Evolutionary conservation across 306 rosid genomes (phyloP).

Genomic region (Corylus avellana): DNA sequence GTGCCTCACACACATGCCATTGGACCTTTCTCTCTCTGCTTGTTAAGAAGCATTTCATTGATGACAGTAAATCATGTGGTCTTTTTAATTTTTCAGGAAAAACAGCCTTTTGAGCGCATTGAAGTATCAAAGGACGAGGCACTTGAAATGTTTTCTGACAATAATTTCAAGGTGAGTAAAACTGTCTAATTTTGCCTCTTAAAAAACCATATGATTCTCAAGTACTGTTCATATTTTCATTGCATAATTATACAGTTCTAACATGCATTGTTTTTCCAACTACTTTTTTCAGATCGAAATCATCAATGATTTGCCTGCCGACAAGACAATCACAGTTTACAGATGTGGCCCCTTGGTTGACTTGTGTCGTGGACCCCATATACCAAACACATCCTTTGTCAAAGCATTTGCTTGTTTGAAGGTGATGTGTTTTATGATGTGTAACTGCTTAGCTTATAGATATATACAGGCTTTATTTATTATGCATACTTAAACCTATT

Average conservation of each 20-base stretch:
- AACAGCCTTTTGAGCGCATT: slow-evolving; percentile 92
- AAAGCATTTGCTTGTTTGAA: slow-evolving; percentile 87
- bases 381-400: slow-evolving; percentile 95
- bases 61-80: neutral
- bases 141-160: slow-evolving; percentile 79
- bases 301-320: slow-evolving; percentile 89
- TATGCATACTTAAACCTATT: slow-evolving; percentile 12
- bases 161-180: slow-evolving; percentile 76
- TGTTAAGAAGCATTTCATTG: neutral
- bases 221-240: slow-evolving; percentile 15
- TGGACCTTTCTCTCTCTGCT: neutral
- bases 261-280: slow-evolving; percentile 7
- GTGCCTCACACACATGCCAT: neutral
- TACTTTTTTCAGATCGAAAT: slow-evolving; percentile 71
- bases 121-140: slow-evolving; percentile 91
- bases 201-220: slow-evolving; percentile 9
- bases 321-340: slow-evolving; percentile 91
- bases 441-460: slow-evolving; percentile 16
- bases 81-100: slow-evolving; percentile 52
- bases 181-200: slow-evolving; percentile 10
- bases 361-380: slow-evolving; percentile 97
- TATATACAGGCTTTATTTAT: slow-evolving; percentile 6
- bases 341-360: slow-evolving; percentile 97
- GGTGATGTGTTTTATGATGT: slow-evolving; percentile 41
- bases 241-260: slow-evolving; percentile 10